Conservation (phyloP, 1,284 basidiomycete genomes). For the Serendipita sp. region DNA sequence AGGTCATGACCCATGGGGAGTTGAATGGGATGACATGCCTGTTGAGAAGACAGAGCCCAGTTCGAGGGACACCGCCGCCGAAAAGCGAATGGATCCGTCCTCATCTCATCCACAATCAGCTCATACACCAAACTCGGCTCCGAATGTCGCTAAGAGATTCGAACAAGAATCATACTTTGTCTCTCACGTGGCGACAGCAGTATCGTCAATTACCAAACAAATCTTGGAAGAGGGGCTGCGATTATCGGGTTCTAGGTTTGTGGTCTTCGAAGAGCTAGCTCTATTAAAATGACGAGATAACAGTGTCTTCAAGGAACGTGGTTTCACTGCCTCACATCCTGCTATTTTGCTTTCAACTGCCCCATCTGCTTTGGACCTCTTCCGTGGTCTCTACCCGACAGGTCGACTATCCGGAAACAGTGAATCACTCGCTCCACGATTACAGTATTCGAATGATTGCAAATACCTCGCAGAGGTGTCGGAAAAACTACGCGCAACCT, state of each 20-base stretch:
- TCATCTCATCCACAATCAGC: background rate
- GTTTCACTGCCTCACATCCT: slow-evolving; percentile 12
- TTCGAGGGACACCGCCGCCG: background rate
- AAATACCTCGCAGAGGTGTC: slow-evolving; percentile 40
- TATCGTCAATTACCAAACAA: slow-evolving; percentile 45
- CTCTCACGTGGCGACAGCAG: slow-evolving; percentile 37
- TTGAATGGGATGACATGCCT: background rate
- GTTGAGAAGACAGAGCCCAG: background rate
- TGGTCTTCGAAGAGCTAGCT: background rate
- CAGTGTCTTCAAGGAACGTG: slow-evolving; percentile 2
- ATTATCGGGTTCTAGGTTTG: slow-evolving; percentile 17
- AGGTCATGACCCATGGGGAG: background rate
- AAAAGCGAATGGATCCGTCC: background rate
- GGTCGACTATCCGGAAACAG: slow-evolving; percentile 39
- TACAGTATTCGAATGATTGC: slow-evolving; percentile 83
- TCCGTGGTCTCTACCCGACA: slow-evolving; percentile 70
- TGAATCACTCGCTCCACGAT: slow-evolving; percentile 41
- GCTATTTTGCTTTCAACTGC: slow-evolving; percentile 43
- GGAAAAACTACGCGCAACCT: slow-evolving; percentile 28
- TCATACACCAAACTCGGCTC: background rate
- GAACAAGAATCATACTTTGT: slow-evolving; percentile 42
- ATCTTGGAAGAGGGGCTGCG: slow-evolving; percentile 18
- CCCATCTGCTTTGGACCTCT: slow-evolving; percentile 62
- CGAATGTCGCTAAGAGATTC: background rate
- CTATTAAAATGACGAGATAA: background rate